These are phyloP conservation scores for Pseudocercospora ulei DNA, from an alignment of 2,329 filamentous ascomycete genomes.

Conservation along the genomic window DNA sequence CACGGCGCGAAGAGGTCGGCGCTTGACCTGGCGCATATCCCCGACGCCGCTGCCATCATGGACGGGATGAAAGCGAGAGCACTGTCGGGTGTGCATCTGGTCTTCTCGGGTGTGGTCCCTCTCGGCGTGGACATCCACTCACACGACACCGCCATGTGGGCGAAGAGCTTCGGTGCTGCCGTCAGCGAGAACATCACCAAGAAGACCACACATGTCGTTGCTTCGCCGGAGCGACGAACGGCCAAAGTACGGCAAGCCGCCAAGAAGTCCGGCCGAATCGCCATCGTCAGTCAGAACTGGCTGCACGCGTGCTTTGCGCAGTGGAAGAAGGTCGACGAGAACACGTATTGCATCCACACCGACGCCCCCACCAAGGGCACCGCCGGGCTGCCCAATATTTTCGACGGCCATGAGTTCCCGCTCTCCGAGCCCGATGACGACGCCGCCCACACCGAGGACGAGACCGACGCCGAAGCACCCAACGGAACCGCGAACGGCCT, in stretches of 20 bases:
- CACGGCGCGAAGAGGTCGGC: slow-evolving; percentile 44
- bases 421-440: slow-evolving; percentile 43
- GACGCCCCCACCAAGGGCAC: slow-evolving; percentile 53
- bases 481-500: slow-evolving; percentile 19
- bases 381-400: slow-evolving; percentile 27
- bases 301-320: slow-evolving; percentile 72
- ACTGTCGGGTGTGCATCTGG: slow-evolving; percentile 64
- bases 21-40: slow-evolving; percentile 53
- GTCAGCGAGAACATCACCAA: slow-evolving; percentile 51
- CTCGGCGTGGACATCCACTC: slow-evolving; percentile 60
- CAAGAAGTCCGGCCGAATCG: slow-evolving; percentile 61
- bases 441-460: slow-evolving; percentile 35
- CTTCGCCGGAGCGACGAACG: slow-evolving; percentile 62
- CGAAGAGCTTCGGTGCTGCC: slow-evolving; percentile 71
- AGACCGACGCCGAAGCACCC: slow-evolving; percentile 18
- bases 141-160: slow-evolving; percentile 80
- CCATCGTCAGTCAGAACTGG: slow-evolving; percentile 89
- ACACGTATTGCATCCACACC: slow-evolving; percentile 66
- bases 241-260: slow-evolving; percentile 85
- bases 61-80: slow-evolving; percentile 68
- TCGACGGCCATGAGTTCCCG: slow-evolving; percentile 30
- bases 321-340: slow-evolving; percentile 73
- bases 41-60: slow-evolving; percentile 79
- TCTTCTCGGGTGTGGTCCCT: slow-evolving; percentile 84
- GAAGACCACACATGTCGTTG: slow-evolving; percentile 59